Evolutionary conservation across 2,329 filamentous ascomycete species (phyloP).

Genomic region (Ilyonectria mors-panacis): DNA sequence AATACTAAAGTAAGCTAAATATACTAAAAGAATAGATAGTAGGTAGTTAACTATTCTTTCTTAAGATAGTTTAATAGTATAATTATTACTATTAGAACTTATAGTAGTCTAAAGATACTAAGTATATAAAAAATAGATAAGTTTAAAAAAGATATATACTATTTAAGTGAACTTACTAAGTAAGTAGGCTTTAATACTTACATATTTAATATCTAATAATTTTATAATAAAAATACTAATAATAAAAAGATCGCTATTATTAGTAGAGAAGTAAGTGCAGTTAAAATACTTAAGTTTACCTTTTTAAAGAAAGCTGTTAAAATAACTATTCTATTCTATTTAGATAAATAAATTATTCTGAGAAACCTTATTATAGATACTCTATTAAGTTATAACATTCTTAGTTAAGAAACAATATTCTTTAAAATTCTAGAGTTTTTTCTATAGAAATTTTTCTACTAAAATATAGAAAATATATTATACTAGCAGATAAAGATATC

Average conservation of each 20-base stretch:
- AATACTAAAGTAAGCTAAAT: constrained; percentile 78
- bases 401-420: constrained; percentile 81
- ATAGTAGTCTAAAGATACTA: constrained; percentile 83
- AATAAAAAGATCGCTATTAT: constrained; percentile 84
- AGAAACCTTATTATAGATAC: constrained; percentile 82
- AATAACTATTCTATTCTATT: constrained; percentile 80
- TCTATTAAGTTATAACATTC: constrained; percentile 82
- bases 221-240: constrained; percentile 72
- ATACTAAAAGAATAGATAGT: constrained; percentile 78
- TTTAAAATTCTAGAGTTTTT: constrained; percentile 85
- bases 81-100: constrained; percentile 84
- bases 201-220: constrained; percentile 40
- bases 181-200: constrained; percentile 42
- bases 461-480: constrained; percentile 83
- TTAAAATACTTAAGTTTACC: constrained; percentile 87
- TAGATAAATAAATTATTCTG: constrained; percentile 91
- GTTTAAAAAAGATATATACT: constrained; percentile 80
- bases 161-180: constrained; percentile 82
- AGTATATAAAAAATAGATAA: constrained; percentile 77
- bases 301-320: constrained; percentile 75
- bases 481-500: constrained; percentile 79
- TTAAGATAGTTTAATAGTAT: constrained; percentile 84
- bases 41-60: constrained; percentile 82
- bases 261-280: constrained; percentile 84
- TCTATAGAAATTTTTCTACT: constrained; percentile 85